These are phyloP conservation scores for Leccinum pellstonianum DNA, from an alignment of 768 basidiomycete genomes.

Conservation along the genomic window DNA sequence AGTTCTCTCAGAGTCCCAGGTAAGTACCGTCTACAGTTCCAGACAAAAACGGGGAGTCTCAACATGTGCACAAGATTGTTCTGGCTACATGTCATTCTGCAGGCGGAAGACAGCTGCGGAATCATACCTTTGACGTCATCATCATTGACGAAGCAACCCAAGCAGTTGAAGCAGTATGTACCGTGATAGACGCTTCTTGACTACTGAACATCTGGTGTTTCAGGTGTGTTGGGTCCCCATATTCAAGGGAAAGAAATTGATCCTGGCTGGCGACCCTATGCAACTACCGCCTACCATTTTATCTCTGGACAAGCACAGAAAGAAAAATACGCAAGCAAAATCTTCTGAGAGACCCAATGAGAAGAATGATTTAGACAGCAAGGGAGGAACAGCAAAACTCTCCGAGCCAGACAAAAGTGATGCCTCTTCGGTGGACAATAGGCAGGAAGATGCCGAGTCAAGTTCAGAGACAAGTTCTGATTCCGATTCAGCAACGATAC, in stretches of 20 bases:
- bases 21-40: slow-evolving; percentile 20
- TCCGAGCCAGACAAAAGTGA: neutral
- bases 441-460: slow-evolving; percentile 7
- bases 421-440: neutral
- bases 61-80: slow-evolving; percentile 59
- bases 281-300: slow-evolving; percentile 94
- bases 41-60: neutral
- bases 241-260: slow-evolving; percentile 85
- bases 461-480: slow-evolving; percentile 9
- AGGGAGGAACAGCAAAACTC: neutral
- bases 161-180: slow-evolving; percentile 83
- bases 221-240: slow-evolving; percentile 87
- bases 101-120: slow-evolving; percentile 77
- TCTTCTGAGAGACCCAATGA: neutral
- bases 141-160: slow-evolving; percentile 99
- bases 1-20: slow-evolving; percentile 79
- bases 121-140: slow-evolving; percentile 83
- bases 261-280: slow-evolving; percentile 92
- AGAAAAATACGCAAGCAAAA: slow-evolving; percentile 21
- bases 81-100: slow-evolving; percentile 94
- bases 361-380: neutral
- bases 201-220: neutral
- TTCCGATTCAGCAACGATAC: slow-evolving; percentile 21
- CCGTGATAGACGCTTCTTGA: neutral
- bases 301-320: slow-evolving; percentile 51